Evolutionary conservation across 345 rosid species (phyloP), one percentile per base, ranked within the genome.

Genomic region (Eucalyptus guilfoylei): DNA sequence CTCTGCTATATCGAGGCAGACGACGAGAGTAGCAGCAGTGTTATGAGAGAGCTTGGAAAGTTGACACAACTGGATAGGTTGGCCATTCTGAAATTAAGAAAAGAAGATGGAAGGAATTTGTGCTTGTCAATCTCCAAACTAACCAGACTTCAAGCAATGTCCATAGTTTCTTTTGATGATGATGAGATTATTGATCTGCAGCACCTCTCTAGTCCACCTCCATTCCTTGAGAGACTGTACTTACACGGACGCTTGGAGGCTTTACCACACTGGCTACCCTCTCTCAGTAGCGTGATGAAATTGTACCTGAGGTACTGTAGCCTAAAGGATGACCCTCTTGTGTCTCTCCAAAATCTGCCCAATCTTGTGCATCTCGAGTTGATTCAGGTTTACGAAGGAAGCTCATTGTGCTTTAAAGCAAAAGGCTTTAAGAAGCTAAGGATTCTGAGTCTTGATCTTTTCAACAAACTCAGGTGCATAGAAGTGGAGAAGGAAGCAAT

Each of bases 351-450:
- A 85, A 72, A 50, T 28, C 88, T 93, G 37, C 92, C 93, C 26
- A 93, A 91, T 85, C 91, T 93, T n/a, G 89, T 90, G 21, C 93
- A 91, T 80, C 93, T 93, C 2, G 93, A 90, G 55, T 42, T 93
- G 37, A 85, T 49, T 17, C 86, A 91, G 64, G 91, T 86, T 42
- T 90, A 86, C 24, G 47, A 86, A 23, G 92, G 94, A 48, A 87
- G 88, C 8, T 64, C 89, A 5, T 32, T 91, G 81, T 28, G 55
- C 60, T 91, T 93, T 55, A 48, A 60, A 76, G 86, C 90, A 17
- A 90, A 89, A 34, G 90, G 91, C 4, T 93, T 93, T 58, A 42
- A 54, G 90, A 90, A 90, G 88, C 94, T 93, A 6, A 88, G 49
- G 86, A 55, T 86, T 28, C 47, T 93, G 9, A 87, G 91, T 16